Base-by-base conservation (phyloP, 2,329 filamentous ascomycete species). In the Clarireedia homoeocarpa region DNA sequence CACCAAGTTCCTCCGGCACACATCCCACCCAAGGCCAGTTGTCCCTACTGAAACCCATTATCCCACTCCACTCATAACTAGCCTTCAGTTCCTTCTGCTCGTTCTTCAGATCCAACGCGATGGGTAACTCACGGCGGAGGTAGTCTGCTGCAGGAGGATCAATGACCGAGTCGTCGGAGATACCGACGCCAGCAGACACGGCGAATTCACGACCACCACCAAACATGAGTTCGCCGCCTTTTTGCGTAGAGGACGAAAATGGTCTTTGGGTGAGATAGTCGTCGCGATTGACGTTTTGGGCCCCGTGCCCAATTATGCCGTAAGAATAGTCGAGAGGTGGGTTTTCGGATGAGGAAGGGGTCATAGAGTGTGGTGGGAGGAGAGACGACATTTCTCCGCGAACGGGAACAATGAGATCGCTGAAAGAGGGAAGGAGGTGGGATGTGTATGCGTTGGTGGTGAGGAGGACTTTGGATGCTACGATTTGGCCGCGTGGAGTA, bases 381-480 rank as follows among this genome's bases (percentile, higher is more conserved):
- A 91, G 76, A 0, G 85, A 80, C 44, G 79, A 80, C 72, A 91
- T 83, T 66, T 91, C 84, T 1, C 88, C 90, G 24, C 88, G 77
- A 2, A 88, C 84, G 0, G 91, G 91, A 2, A 91, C 81, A 60
- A 95, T 86, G 7, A 91, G 76, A 61, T 84, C 81, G 7, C 80
- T 75, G 63, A 92, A 85, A 36, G 74, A 67, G 0, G 88, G 88
- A 1, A 92, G 73, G 4, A 96, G 76, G 58, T 84, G 78, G 1
- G 88, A 89, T 0, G 89, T 91, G 70, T 95, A 95, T 3, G 77
- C 91, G 67, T 96, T 96, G 0, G 87, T 92, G 4, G 89, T 86
- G 15, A 95, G 78, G 17, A 96, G 77, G 20, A 95, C 81, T 36
- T 80, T 77, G 12, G 74, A 72, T 1, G 89, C 77, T 0, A 69